phyloP scores from a whole-genome alignment of 441 rosid genomes.

The Adansonia grandidieri region DNA sequence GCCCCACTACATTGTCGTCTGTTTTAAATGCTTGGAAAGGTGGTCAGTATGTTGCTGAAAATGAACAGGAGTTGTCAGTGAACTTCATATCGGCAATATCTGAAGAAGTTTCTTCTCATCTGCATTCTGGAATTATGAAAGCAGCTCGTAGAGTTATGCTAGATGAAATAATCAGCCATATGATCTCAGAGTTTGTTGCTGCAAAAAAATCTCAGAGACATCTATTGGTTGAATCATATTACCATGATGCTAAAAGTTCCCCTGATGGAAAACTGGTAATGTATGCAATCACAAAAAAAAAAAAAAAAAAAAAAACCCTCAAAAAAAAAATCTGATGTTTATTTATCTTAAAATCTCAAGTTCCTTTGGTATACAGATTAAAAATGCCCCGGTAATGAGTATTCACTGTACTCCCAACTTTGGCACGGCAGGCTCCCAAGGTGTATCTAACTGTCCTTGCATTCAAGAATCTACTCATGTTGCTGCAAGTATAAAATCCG shows the following conservation, averaged over 20 bases:
- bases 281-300: constrained; percentile 19
- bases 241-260: constrained; percentile 39
- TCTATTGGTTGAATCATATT: constrained; percentile 45
- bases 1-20: constrained; percentile 59
- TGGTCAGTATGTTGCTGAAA: constrained; percentile 40
- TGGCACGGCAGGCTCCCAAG: constrained; percentile 40
- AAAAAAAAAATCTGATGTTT: background rate
- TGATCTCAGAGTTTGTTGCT: constrained; percentile 57
- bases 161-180: constrained; percentile 75
- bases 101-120: constrained; percentile 73
- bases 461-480: constrained; percentile 34
- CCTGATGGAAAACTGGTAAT: constrained; percentile 45
- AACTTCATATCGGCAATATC: constrained; percentile 62
- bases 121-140: constrained; percentile 81
- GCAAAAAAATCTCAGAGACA: constrained; percentile 54
- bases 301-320: too few species aligned
- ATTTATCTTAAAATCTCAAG: constrained; percentile 16
- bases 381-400: constrained; percentile 38
- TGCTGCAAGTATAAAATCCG: constrained; percentile 52
- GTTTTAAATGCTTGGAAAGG: constrained; percentile 58
- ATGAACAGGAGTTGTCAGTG: constrained; percentile 40
- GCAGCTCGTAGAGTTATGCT: constrained; percentile 77
- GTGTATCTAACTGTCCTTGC: constrained; percentile 33
- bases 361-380: constrained; percentile 51
- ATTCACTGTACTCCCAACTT: constrained; percentile 32